Base-by-base conservation (phyloP, 352 stramenopile genomes). In the Phytophthora meadii region DNA sequence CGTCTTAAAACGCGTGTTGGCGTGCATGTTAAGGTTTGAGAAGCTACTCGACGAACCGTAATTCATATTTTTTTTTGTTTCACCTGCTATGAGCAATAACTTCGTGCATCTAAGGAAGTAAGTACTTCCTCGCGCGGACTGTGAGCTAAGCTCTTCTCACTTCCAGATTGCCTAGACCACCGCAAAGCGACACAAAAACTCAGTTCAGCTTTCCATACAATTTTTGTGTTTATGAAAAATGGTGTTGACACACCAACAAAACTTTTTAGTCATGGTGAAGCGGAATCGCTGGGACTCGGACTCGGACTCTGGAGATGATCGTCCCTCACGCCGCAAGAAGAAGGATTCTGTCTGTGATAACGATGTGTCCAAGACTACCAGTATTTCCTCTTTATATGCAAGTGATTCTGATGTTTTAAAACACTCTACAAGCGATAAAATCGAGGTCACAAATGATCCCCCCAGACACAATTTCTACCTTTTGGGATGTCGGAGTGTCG, bases 401-500 rank as follows among this genome's bases (percentile, higher is more conserved):
- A 50, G 54, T 19, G 11, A 8, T 27, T 61, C 50, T 3, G 19
- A 40, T 22, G n/a, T 51, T 17, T 25, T 15, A 8, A 37, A 40
- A 46, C 30, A 0, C 5, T 44, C 61, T 48, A 63, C n/a, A 61
- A 5, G 11, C 47, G 46, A 52, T 17, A 19, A 34, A 53, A 60
- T 68, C 8, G 51, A 49, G 6, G 25, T 34, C 28, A 14, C 54
- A 54, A 36, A 47, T 39, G 40, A 65, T 0, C 46, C 58, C 5
- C 41, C 67, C 1, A 62, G 77, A 36, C 82, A 91, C 68, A 91
- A 91, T 51, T 91, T 91, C 60, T 90, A 92, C 57, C 57, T 90
- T 36, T 66, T 85, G 39, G 94, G 95, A 48, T 99, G 95, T 65
- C 90, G 96, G 37, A 98, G 89, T 49, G 96, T 99, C 37, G 94